Evolutionary conservation across 2,329 filamentous ascomycete genomes (phyloP).

Genomic region (Sclerotiophoma versabilis): DNA sequence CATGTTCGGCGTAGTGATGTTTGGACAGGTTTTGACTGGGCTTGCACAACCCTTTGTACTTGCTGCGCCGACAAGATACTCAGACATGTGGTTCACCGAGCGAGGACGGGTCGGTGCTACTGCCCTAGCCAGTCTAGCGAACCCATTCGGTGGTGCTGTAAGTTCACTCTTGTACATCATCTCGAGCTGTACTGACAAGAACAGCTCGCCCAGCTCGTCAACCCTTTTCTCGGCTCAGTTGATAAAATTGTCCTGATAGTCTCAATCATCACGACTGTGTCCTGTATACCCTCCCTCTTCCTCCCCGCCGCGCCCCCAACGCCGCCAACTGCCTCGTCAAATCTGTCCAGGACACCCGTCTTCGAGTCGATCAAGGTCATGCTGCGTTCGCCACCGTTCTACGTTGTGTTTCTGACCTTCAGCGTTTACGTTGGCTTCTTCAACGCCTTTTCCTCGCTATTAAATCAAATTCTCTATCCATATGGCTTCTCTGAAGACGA

Average conservation of each 20-base stretch:
- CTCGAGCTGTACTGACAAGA: slow-evolving; percentile 7
- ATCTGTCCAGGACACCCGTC: slow-evolving; percentile 61
- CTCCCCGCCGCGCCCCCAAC: slow-evolving; percentile 79
- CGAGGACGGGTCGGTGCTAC: slow-evolving; percentile 85
- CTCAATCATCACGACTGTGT: slow-evolving; percentile 77
- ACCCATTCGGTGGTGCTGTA: slow-evolving; percentile 87
- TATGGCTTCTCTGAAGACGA: slow-evolving; percentile 85
- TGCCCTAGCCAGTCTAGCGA: slow-evolving; percentile 82
- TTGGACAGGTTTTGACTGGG: slow-evolving; percentile 89
- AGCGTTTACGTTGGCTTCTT: slow-evolving; percentile 88
- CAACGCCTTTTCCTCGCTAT: slow-evolving; percentile 85
- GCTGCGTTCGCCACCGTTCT: slow-evolving; percentile 72
- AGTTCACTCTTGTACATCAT: slow-evolving; percentile 19
- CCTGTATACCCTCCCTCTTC: slow-evolving; percentile 79
- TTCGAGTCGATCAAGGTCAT: slow-evolving; percentile 58
- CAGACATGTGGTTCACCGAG: slow-evolving; percentile 92
- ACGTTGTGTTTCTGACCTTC: slow-evolving; percentile 82
- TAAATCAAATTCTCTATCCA: slow-evolving; percentile 88
- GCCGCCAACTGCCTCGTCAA: slow-evolving; percentile 73
- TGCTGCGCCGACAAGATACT: slow-evolving; percentile 86
- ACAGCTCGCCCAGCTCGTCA: slow-evolving; percentile 76
- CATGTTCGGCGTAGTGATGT: slow-evolving; percentile 79
- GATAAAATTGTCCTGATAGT: slow-evolving; percentile 86
- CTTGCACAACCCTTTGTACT: slow-evolving; percentile 92
- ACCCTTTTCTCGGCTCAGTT: slow-evolving; percentile 78